Base-by-base conservation (phyloP, 805 yeast species). In the Candida michaelii region DNA sequence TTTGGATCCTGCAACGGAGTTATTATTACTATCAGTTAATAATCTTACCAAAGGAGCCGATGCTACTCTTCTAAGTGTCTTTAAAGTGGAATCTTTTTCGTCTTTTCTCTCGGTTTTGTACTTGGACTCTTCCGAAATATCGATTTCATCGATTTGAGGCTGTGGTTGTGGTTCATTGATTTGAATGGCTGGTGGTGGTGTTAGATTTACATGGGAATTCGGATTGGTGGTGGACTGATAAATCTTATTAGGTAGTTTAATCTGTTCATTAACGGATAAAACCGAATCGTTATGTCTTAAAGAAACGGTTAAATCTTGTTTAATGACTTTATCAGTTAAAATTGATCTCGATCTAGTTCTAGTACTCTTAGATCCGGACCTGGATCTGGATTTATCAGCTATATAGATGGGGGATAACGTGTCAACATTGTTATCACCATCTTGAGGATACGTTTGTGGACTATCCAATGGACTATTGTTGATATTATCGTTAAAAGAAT, bases 31-130 rank as follows among this genome's bases (percentile, higher is more conserved):
- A 10, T 55, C 68, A 44, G 52, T 53, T 45, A 68, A 47, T n/a
- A 66, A 44, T 4, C 68, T 45, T 13, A 69, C 85, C 42, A 84
- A 69, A 9, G 96, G 96, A 1, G 93, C 95, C 0, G 96, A 87
- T 0, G 95, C 90, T 1, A 85, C 95, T 47, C 95, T 71, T 46
- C 93, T 69, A 17, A 86, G 64, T 15, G 44, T 35, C 34, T 37
- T 43, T 30, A 46, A 51, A 11, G 50, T 40, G 8, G 53, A 38
- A 12, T 27, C 39, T 11, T 21, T 21, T 9, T 24, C 37, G 5
- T 34, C 13, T 34, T 12, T 23, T 24, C 19, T 21, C 13, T 9
- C 12, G 5, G 29, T 7, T 25, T 25, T 25, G 50, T 17, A 14
- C 5, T 15, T 16, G 24, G 29, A 7, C 11, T 25, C 29, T 6